Base-by-base conservation (phyloP, 331 rosid species). In the Acacia concinna region DNA sequence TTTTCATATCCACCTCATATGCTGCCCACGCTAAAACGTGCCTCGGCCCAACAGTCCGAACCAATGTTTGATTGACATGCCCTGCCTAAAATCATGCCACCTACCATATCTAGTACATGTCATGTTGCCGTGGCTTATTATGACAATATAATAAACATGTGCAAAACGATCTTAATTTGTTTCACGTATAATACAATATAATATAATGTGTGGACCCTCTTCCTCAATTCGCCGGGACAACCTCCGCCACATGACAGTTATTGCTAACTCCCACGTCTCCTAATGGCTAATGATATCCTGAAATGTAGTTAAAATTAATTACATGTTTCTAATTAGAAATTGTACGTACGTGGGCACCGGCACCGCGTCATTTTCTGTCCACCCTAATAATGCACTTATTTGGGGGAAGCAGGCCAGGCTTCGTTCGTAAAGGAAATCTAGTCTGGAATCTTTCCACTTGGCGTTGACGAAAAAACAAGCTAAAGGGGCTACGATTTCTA, bases 391-490 rank as follows among this genome's bases (percentile, higher is more conserved):
- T 14, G 66, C 3, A 28, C 66, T 20, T 3, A 12, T 27, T 25
- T 60, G 9, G 46, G 5, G 28, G 25, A 37, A 10, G 41, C 9
- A 9, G 70, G 27, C 44, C 70, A 34, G 9, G 43, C 27, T 20
- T 34, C 28, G 35, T 20, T 34, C 28, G 35, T 34, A 8, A 20
- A 35, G 13, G 71, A 9, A 31, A 6, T 63, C 41, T 40, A 25
- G 3, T 10, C 71, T 82, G 83, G 41, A 35, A 62, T 56, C 79
- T 73, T 66, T 75, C 62, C 4, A 85, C 76, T 23, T 62, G 20
- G 21, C 94, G 89, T 73, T 86, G 79, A 47, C 86, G 89, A 17
- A 87, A 85, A 75, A 89, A 60, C 37, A 60, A 28, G n/a, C n/a
- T n/a, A n/a, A n/a, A n/a, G 10, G 47, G 18, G 18, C 75, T 68